Percentiles rank a stretch among this genome's conserved stretches.
These are phyloP conservation scores for Apiospora saccharicola DNA, from an alignment of 2,329 filamentous ascomycete genomes.

Conservation along the genomic window DNA sequence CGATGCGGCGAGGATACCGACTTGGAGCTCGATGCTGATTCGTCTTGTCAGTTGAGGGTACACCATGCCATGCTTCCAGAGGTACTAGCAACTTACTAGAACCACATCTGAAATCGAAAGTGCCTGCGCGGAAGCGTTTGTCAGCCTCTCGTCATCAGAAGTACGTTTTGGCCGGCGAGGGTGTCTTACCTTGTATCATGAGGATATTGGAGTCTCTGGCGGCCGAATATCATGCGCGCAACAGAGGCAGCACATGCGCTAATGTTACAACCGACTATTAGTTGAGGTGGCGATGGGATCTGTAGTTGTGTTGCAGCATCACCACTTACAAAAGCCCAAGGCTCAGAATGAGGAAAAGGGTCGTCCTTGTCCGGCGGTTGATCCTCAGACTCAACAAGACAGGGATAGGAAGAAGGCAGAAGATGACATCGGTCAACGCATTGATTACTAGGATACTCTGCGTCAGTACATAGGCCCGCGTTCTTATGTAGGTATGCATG, in stretches of 20 bases:
- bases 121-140: background rate
- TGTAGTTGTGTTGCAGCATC: background rate
- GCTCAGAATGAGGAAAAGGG: background rate
- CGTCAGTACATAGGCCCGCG: background rate
- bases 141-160: background rate
- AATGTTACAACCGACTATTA: background rate
- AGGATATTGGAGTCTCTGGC: constrained; percentile 8
- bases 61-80: background rate
- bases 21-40: constrained; percentile 23
- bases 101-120: background rate
- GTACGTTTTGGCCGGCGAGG: no score
- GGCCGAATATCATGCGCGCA: background rate
- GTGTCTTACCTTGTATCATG: background rate
- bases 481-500: background rate
- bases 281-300: background rate
- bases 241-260: constrained; percentile 5
- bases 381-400: background rate
- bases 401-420: background rate
- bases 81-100: background rate
- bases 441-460: background rate
- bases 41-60: background rate
- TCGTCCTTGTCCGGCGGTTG: background rate
- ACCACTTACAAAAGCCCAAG: background rate
- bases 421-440: background rate
- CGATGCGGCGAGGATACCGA: constrained; percentile 23